Evolutionary conservation across 1,284 basidiomycete genomes (phyloP).

Genomic region (Ceratobasidium sp.): DNA sequence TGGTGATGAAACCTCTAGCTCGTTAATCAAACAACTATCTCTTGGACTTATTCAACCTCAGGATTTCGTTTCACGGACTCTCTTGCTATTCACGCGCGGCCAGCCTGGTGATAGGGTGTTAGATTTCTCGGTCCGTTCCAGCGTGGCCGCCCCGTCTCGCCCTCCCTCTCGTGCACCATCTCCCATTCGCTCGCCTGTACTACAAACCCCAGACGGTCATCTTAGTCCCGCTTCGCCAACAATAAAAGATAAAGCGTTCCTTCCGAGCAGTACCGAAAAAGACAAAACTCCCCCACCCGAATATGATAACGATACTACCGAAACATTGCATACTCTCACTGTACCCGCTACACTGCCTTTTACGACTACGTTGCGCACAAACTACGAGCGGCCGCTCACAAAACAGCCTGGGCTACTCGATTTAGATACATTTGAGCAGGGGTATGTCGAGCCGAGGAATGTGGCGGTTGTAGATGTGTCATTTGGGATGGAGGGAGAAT

Average conservation of each 20-base stretch:
- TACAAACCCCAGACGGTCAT: slow-evolving; percentile 18
- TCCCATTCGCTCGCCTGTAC: slow-evolving; percentile 48
- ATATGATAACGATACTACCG: slow-evolving; percentile 63
- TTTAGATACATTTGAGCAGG: slow-evolving; percentile 68
- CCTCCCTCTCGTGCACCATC: slow-evolving; percentile 15
- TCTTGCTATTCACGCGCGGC: slow-evolving; percentile 71
- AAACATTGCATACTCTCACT: slow-evolving; percentile 72
- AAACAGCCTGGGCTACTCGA: slow-evolving; percentile 65
- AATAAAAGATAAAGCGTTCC: slow-evolving; percentile 21
- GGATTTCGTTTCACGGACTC: slow-evolving; percentile 67
- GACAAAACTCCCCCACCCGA: slow-evolving; percentile 48
- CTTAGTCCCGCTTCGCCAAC: slow-evolving; percentile 24
- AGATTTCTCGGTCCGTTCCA: slow-evolving; percentile 81
- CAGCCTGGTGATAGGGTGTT: slow-evolving; percentile 74
- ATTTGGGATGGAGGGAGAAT: slow-evolving; percentile 61
- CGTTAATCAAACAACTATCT: slow-evolving; percentile 77
- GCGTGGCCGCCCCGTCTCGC: slow-evolving; percentile 51
- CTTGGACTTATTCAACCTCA: slow-evolving; percentile 73
- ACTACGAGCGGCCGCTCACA: slow-evolving; percentile 63
- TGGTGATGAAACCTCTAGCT: slow-evolving; percentile 72
- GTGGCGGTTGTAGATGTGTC: slow-evolving; percentile 70
- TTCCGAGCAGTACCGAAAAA: slow-evolving; percentile 48
- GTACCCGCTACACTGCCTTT: slow-evolving; percentile 73
- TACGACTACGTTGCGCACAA: slow-evolving; percentile 63
- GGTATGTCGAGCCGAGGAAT: slow-evolving; percentile 61